Percentiles rank a stretch among this genome's conserved stretches.
phyloP scores from a whole-genome alignment of 2,329 filamentous ascomycete species.

The Botrytis fragariae region DNA sequence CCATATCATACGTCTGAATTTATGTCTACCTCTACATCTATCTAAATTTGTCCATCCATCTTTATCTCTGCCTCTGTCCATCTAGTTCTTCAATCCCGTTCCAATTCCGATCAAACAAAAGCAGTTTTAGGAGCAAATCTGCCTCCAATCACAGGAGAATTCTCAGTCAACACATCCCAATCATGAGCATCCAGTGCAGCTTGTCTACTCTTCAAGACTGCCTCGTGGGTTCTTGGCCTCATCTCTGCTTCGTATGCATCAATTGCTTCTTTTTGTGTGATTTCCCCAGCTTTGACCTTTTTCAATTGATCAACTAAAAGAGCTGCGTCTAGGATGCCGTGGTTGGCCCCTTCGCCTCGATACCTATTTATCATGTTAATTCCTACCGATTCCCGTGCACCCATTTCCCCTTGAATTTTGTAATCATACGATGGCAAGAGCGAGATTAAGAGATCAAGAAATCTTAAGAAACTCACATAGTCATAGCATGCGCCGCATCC shows the following conservation, averaged over 20 bases:
- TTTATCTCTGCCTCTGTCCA: too few relatives aligned
- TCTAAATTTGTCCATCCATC: background rate
- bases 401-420: background rate
- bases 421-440: background rate
- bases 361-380: slow-evolving; percentile 29
- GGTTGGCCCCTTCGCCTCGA: slow-evolving; percentile 57
- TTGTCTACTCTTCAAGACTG: slow-evolving; percentile 50
- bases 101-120: background rate
- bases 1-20: too few relatives aligned
- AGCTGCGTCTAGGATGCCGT: slow-evolving; percentile 52
- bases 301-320: slow-evolving; percentile 43
- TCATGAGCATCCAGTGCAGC: slow-evolving; percentile 56
- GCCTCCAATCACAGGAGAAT: slow-evolving; percentile 42
- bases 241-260: slow-evolving; percentile 48
- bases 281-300: slow-evolving; percentile 20
- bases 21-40: background rate
- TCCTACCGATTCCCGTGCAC: background rate
- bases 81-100: background rate
- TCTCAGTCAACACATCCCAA: slow-evolving; percentile 45
- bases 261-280: slow-evolving; percentile 42
- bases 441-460: background rate
- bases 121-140: slow-evolving; percentile 13
- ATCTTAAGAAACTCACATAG: slow-evolving; percentile 27
- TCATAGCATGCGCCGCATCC: slow-evolving; percentile 40
- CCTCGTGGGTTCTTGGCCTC: slow-evolving; percentile 44